Evolutionary conservation across 108 stramenopile species (phyloP), one percentile per base, ranked within the genome.

Genomic region (Nitzschia sp.): DNA sequence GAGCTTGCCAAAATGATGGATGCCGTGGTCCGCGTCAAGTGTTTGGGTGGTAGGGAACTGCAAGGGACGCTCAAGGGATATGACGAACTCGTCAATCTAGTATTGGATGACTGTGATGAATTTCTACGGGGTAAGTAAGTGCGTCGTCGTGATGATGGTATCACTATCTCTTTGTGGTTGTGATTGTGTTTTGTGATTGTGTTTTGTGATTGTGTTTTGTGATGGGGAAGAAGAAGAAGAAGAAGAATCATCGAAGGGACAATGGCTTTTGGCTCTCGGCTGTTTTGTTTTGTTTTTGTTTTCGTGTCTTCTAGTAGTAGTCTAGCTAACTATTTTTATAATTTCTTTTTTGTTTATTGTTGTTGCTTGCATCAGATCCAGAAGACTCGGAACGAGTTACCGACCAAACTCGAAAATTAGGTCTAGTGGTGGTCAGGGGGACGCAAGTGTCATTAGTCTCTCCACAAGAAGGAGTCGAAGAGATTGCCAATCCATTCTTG

Each of bases 401-500:
- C 11, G 86, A 86, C 35, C 59, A 82, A 71, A 82, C 86, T 36
- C 53, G 92, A 53, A 80, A 69, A 68, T 64, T 94, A 45, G 92
- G 92, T 2, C 45, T 94, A 57, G 88, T 89, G 8, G 92, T 94
- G 3, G 77, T 94, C 46, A 73, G 92, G 32, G 92, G 92, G 34
- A 94, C 92, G 26, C 92, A 94, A 72, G 92, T 94, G 16, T 87
- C 86, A 50, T 75, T 94, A 27, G 90, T 94, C 5, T 84, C 89
- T 13, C 92, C 92, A 47, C 77, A 89, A 53, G 92, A 94, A 6
- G 92, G 92, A 27, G 84, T 83, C 47, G 92, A 94, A 79, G 92
- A 94, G 68, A 94, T 94, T 77, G 88, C 88, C 3, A 94, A 94
- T 79, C 92, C 92, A 45, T 94, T 94, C 64, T 53, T 89, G 58